Evolutionary conservation across 2,329 filamentous ascomycete genomes (phyloP), one percentile per base, ranked within the genome.

Genomic region (Orbilia oligospora): DNA sequence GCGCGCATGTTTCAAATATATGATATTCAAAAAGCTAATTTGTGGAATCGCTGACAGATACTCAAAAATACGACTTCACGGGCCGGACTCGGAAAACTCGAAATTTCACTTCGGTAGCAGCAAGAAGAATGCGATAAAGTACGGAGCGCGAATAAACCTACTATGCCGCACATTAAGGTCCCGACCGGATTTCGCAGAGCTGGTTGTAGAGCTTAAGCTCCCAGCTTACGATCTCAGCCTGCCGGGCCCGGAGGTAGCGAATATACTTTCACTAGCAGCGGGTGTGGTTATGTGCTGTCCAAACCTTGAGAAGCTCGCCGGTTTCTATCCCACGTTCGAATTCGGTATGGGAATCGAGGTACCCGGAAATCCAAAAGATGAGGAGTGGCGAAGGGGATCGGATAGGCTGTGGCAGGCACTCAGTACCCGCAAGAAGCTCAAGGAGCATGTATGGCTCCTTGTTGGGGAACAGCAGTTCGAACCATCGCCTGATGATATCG

Each of bases 291-390:
- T 79, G 68, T 72, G 70, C 68, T 79, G 76, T 14, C 76, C 76
- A 12, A 79, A 79, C 30, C 65, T 79, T 22, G 76, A 79, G 38
- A 63, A 38, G 20, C 69, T 79, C 5, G 76, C 73, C 18, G 76
- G 76, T 18, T 79, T 72, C 56, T 79, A 79, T 33, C 76, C 76
- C 16, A 73, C 64, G n/a, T 79, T 72, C 44, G 76, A 79, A 51
- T 79, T 79, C 33, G 76, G 76, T 12, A 79, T 73, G 76, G 70
- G 76, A 12, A 16, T 79, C 5, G 76, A 73, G 30, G 55, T 69
- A 16, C 24, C 64, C 8, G 76, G 69, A 6, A 71, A 68, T 24
- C 63, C 61, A 18, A 73, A 63, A 44, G 65, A 70, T 3, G 69
- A 69, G 14, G 76, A 72, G 66, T 79, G 76, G 76, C 46, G 69